A percentile compares a stretch with the other conserved stretches of the same genome.
Conservation (phyloP, 352 stramenopile genomes). For the Phytophthora vignae region DNA sequence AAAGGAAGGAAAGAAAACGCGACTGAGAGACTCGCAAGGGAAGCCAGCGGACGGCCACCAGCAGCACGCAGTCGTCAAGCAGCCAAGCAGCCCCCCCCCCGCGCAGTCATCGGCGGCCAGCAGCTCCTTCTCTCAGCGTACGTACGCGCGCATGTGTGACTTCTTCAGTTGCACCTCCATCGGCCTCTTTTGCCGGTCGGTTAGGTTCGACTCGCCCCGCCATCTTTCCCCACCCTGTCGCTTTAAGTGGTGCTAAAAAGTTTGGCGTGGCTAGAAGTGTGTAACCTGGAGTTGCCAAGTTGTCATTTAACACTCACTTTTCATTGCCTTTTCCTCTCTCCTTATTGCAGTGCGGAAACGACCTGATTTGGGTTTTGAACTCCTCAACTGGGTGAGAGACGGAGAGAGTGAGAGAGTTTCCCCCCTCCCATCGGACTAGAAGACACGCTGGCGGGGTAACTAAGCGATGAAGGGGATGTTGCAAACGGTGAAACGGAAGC, state of each 20-base stretch:
- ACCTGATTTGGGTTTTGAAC: slow-evolving; percentile 20
- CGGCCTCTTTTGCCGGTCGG: not conserved
- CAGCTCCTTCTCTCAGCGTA: slow-evolving; percentile 27
- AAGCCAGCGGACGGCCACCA: slow-evolving; percentile 32
- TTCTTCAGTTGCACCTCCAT: not conserved
- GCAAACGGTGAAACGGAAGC: slow-evolving; percentile 90
- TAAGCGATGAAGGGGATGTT: slow-evolving; percentile 91
- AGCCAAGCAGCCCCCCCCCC: slow-evolving; percentile 13
- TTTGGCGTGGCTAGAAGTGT: slow-evolving; percentile 8
- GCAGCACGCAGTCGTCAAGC: slow-evolving; percentile 13
- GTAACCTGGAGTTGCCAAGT: slow-evolving; percentile 1
- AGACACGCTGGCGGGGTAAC: slow-evolving; percentile 25
- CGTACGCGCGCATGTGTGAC: slow-evolving; percentile 4
- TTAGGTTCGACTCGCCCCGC: not conserved
- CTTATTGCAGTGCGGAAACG: not conserved
- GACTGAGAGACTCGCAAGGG: slow-evolving; percentile 30
- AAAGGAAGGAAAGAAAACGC: slow-evolving; percentile 43
- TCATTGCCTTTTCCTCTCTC: slow-evolving; percentile 10
- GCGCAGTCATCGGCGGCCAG: slow-evolving; percentile 22
- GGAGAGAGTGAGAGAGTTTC: not conserved
- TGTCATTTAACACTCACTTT: not conserved
- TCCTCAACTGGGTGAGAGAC: slow-evolving; percentile 20
- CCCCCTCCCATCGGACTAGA: not conserved
- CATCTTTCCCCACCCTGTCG: not conserved
- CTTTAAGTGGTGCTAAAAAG: not conserved